Conservation (phyloP, 163 green algal genomes). For the Chlorella variabilis region DNA sequence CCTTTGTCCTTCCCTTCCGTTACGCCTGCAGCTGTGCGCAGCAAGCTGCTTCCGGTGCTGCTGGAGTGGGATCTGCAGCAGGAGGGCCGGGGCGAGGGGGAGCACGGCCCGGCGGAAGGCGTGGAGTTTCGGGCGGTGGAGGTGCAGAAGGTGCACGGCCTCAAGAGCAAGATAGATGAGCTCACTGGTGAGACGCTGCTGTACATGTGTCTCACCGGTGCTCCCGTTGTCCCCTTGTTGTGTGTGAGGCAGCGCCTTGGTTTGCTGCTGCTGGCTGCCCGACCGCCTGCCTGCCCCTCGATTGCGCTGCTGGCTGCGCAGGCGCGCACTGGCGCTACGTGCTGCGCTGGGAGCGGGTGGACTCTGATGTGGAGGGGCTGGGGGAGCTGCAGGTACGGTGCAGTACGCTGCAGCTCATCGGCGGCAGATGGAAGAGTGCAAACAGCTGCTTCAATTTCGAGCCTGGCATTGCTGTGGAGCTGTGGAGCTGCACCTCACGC, state of each 20-base stretch:
- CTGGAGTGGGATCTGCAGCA: constrained; percentile 48
- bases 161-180: background rate
- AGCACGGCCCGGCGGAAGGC: background rate
- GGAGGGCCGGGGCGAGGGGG: too few species aligned
- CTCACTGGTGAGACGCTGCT: background rate
- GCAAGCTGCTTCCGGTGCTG: constrained; percentile 44
- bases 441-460: too few species aligned
- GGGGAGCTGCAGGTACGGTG: constrained; percentile 17
- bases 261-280: too few species aligned
- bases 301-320: background rate
- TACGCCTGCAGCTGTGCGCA: background rate
- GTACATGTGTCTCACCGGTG: too few species aligned
- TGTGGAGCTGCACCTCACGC: background rate
- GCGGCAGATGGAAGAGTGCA: too few species aligned
- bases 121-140: constrained; percentile 23
- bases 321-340: constrained; percentile 45
- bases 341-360: constrained; percentile 35
- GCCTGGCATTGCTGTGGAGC: too few species aligned
- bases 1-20: too few species aligned
- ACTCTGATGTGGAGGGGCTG: constrained; percentile 3
- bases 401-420: background rate
- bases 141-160: constrained; percentile 43
- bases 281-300: too few species aligned
- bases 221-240: too few species aligned
- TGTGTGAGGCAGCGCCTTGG: too few species aligned